Percentiles rank a stretch among this genome's conserved stretches.
phyloP scores from a whole-genome alignment of 257 asterid genomes.

The Plantago elongata region DNA sequence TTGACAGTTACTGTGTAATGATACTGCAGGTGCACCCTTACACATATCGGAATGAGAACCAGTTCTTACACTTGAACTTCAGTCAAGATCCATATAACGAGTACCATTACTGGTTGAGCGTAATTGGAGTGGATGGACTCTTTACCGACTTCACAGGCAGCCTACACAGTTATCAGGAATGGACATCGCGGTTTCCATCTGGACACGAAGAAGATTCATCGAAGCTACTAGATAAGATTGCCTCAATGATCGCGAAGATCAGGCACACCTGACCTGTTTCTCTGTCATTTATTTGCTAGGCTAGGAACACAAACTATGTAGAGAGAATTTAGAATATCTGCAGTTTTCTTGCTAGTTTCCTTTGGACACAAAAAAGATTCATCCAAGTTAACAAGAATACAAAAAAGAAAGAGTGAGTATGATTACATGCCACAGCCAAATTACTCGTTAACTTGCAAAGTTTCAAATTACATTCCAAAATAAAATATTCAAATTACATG shows the following conservation, averaged over 20 bases:
- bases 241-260: slow-evolving; percentile 49
- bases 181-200: slow-evolving; percentile 50
- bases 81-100: slow-evolving; percentile 83
- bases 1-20: no score
- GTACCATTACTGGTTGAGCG: slow-evolving; percentile 68
- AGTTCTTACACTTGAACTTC: slow-evolving; percentile 78
- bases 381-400: no score
- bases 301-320: no score
- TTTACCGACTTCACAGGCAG: slow-evolving; percentile 93
- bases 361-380: no score
- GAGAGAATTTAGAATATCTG: no score
- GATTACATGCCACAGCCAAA: no score
- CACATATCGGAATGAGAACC: slow-evolving; percentile 77
- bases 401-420: no score
- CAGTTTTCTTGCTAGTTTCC: no score
- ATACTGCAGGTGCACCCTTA: slow-evolving; percentile 81
- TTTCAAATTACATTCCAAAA: no score
- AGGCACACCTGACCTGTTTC: slow-evolving; percentile 22
- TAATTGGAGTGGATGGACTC: slow-evolving; percentile 82
- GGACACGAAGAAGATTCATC: slow-evolving; percentile 41
- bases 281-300: no score
- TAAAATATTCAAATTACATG: no score
- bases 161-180: slow-evolving; percentile 78
- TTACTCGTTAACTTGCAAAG: no score
- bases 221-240: slow-evolving; percentile 50